These are phyloP conservation scores for Hsuehochloa calcarea DNA, from an alignment of 176 grass and related monocot species.

Conservation along the genomic window DNA sequence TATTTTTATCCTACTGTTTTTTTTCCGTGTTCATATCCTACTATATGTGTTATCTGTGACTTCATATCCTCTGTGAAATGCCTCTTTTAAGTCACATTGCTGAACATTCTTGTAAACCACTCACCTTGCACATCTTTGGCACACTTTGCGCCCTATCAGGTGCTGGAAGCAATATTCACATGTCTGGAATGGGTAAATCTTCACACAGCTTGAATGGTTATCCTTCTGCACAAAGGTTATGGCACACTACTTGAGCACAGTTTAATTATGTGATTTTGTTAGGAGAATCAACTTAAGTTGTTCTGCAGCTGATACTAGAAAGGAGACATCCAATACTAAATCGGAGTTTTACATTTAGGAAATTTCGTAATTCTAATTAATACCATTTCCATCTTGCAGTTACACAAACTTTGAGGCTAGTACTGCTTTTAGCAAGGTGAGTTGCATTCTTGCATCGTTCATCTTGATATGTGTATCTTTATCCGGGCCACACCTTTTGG, in stretches of 20 bases:
- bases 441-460: neutral
- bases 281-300: constrained; percentile 18
- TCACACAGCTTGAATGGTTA: constrained; percentile 94
- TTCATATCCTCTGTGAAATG: constrained; percentile 24
- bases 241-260: constrained; percentile 79
- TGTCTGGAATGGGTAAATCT: constrained; percentile 89
- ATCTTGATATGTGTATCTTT: neutral
- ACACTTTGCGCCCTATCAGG: constrained; percentile 92
- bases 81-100: constrained; percentile 48
- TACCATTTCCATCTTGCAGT: constrained; percentile 41
- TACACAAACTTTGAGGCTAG: constrained; percentile 33
- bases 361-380: constrained; percentile 27
- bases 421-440: constrained; percentile 49
- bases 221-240: constrained; percentile 99
- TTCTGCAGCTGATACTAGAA: constrained; percentile 20
- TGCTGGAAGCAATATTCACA: constrained; percentile 97
- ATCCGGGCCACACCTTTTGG: neutral
- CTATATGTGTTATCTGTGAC: constrained; percentile 1
- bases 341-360: neutral
- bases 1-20: neutral
- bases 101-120: constrained; percentile 53
- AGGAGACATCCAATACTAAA: neutral
- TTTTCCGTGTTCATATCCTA: constrained; percentile 15
- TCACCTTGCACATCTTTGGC: constrained; percentile 88
- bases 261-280: constrained; percentile 52